Percentiles rank a stretch among this genome's conserved stretches.
Evolutionary conservation across 495 filamentous ascomycete genomes (phyloP).

Genomic region (Talaromyces stipitatus): DNA sequence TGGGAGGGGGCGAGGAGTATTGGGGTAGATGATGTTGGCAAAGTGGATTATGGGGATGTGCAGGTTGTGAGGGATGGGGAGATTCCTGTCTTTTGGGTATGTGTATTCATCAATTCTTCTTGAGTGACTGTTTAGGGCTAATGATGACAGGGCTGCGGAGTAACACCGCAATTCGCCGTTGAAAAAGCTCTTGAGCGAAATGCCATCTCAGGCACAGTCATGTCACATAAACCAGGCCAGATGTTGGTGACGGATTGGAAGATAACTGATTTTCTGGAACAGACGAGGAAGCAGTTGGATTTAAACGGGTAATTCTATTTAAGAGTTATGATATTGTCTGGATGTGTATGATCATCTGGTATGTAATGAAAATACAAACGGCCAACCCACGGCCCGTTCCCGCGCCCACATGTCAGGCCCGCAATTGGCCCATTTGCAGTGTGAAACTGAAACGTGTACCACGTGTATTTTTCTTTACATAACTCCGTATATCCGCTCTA

Average conservation of each 20-base stretch:
- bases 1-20: conserved; percentile 42
- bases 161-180: conserved; percentile 51
- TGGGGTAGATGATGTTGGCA: conserved; percentile 36
- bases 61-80: conserved; percentile 27
- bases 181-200: conserved; percentile 23
- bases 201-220: conserved; percentile 38
- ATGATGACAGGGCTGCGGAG: conserved; percentile 38
- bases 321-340: neutral
- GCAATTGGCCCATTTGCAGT: neutral
- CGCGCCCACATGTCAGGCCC: neutral
- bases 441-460: neutral
- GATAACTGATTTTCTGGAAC: neutral
- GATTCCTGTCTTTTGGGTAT: conserved; percentile 45
- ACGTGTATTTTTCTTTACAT: no score
- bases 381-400: neutral
- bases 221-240: conserved; percentile 48
- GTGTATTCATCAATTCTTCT: neutral
- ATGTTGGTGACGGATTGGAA: conserved; percentile 46
- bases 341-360: no score
- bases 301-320: neutral
- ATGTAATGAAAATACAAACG: neutral
- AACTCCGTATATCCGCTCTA: no score
- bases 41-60: conserved; percentile 38
- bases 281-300: neutral
- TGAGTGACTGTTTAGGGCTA: neutral